A percentile compares a stretch with the other conserved stretches of the same genome.
phyloP scores from a whole-genome alignment of 805 yeast genomes.

The Kodamaea leandrae region DNA sequence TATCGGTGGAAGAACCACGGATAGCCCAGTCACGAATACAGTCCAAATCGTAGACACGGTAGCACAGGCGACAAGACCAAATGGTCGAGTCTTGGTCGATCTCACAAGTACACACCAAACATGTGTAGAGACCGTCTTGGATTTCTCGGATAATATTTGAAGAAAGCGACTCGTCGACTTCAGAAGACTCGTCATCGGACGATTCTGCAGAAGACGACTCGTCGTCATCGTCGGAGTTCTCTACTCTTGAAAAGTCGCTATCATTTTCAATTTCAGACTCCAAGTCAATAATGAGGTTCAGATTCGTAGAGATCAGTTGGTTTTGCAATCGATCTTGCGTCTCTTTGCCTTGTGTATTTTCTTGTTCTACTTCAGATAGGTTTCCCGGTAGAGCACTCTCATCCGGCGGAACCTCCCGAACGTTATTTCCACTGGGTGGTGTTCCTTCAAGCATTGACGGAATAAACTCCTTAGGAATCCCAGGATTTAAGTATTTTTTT shows the following conservation, averaged over 20 bases:
- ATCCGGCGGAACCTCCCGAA: background rate
- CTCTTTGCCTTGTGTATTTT: background rate
- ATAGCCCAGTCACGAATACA: conserved; percentile 88
- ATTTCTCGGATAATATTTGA: conserved; percentile 56
- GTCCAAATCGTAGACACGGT: conserved; percentile 77
- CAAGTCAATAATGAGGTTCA: conserved; percentile 5
- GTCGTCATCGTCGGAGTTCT: conserved; percentile 7
- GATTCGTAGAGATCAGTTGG: background rate
- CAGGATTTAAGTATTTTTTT: background rate
- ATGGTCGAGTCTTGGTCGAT: conserved; percentile 61
- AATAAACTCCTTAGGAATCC: background rate
- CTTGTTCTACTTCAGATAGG: background rate
- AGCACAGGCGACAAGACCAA: conserved; percentile 81
- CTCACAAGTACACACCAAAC: conserved; percentile 87
- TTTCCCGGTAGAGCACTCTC: background rate
- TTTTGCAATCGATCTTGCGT: too few species aligned
- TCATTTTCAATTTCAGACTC: conserved; percentile 10
- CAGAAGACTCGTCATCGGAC: conserved; percentile 16
- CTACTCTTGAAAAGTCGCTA: conserved; percentile 8
- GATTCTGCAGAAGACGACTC: conserved; percentile 16
- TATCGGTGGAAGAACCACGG: conserved; percentile 65
- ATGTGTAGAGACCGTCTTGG: conserved; percentile 66
- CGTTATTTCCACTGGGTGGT: background rate
- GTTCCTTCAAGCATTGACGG: background rate
- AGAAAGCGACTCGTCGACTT: conserved; percentile 30